Evolutionary conservation across 2,329 filamentous ascomycete genomes (phyloP).

Genomic region (Helicocarpus griseus): DNA sequence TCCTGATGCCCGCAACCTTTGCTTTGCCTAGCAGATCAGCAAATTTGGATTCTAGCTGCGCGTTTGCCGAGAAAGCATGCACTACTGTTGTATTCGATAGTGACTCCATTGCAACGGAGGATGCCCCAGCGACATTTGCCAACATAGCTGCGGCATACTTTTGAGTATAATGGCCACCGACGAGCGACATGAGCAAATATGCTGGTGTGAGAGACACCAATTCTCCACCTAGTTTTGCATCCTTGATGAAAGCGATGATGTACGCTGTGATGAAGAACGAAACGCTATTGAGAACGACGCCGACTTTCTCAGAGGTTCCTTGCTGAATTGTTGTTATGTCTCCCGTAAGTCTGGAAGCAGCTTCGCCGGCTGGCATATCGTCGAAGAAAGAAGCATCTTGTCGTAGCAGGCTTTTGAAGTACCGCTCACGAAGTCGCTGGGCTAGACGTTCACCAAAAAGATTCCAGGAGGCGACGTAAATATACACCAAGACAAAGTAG

Average conservation of each 20-base stretch:
- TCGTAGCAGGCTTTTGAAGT: slow-evolving; percentile 45
- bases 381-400: slow-evolving; percentile 46
- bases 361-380: slow-evolving; percentile 36
- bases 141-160: slow-evolving; percentile 38
- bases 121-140: slow-evolving; percentile 44
- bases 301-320: slow-evolving; percentile 42
- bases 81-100: slow-evolving; percentile 49
- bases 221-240: slow-evolving; percentile 36
- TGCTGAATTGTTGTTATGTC: slow-evolving; percentile 39
- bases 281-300: slow-evolving; percentile 35
- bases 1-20: slow-evolving; percentile 45
- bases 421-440: slow-evolving; percentile 47
- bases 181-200: slow-evolving; percentile 35
- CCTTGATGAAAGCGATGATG: slow-evolving; percentile 40
- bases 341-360: slow-evolving; percentile 37
- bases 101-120: slow-evolving; percentile 50
- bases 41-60: slow-evolving; percentile 48
- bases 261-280: slow-evolving; percentile 42
- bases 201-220: slow-evolving; percentile 38
- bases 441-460: slow-evolving; percentile 50
- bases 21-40: slow-evolving; percentile 38
- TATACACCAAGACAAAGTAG: slow-evolving; percentile 49
- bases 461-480: slow-evolving; percentile 50
- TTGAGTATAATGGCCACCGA: slow-evolving; percentile 36
- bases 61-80: slow-evolving; percentile 49